phyloP scores from a whole-genome alignment of 306 rosid genomes.

The Lathyrus sativus region DNA sequence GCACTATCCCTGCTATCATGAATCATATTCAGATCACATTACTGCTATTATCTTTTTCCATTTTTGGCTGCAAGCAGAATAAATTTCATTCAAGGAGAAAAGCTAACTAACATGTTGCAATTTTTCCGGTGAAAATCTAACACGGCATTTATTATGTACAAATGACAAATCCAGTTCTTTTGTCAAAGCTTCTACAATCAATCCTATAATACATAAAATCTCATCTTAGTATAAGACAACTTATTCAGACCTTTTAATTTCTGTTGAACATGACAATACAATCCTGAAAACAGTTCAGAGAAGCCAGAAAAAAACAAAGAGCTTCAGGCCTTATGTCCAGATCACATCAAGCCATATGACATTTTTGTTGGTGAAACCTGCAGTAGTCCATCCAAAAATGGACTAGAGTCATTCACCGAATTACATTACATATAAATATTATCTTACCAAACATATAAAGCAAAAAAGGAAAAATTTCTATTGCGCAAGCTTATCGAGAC shows the following conservation, averaged over 20 bases:
- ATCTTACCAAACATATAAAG: slow-evolving; percentile 8
- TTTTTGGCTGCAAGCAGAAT: too few species aligned
- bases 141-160: slow-evolving; percentile 27
- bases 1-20: too few species aligned
- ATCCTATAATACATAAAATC: slow-evolving; percentile 19
- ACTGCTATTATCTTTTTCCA: too few species aligned
- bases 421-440: slow-evolving; percentile 39
- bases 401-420: slow-evolving; percentile 47
- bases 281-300: slow-evolving; percentile 43
- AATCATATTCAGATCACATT: too few species aligned
- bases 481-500: slow-evolving; percentile 56
- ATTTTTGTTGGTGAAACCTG: slow-evolving; percentile 40
- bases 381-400: slow-evolving; percentile 54
- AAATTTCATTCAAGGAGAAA: too few species aligned
- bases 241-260: slow-evolving; percentile 48
- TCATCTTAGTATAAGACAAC: slow-evolving; percentile 32
- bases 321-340: slow-evolving; percentile 40
- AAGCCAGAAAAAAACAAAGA: slow-evolving; percentile 39
- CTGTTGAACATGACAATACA: slow-evolving; percentile 41
- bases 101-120: too few species aligned
- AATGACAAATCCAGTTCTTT: slow-evolving; percentile 41
- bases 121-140: not conserved
- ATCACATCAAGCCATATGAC: slow-evolving; percentile 43
- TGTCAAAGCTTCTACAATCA: slow-evolving; percentile 32
- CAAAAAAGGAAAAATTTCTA: slow-evolving; percentile 26